Conservation (phyloP, 495 filamentous ascomycete species). For the Lepraria neglecta region DNA sequence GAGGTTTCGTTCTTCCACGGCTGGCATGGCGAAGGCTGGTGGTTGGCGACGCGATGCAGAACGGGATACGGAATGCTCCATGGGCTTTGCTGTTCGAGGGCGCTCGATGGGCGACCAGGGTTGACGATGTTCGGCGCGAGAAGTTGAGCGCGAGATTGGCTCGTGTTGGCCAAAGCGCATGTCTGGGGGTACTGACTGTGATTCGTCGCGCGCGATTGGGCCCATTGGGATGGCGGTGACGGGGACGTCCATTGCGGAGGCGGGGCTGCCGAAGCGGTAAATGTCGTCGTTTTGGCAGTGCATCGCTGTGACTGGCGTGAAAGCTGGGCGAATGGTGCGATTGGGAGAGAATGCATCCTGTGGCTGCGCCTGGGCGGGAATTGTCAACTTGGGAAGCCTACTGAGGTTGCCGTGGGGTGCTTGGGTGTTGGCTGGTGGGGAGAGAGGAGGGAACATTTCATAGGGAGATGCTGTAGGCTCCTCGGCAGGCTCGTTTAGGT, state of each 20-base stretch:
- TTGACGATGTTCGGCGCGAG: slow-evolving; percentile 29
- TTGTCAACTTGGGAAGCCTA: slow-evolving; percentile 52
- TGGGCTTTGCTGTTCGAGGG: slow-evolving; percentile 27
- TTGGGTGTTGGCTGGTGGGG: slow-evolving; percentile 41
- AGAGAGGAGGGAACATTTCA: slow-evolving; percentile 44
- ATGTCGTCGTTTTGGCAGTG: slow-evolving; percentile 35
- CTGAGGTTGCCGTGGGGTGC: slow-evolving; percentile 41
- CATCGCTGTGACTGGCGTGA: slow-evolving; percentile 26
- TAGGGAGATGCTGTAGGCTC: slow-evolving; percentile 39
- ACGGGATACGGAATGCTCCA: slow-evolving; percentile 12
- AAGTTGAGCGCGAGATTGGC: slow-evolving; percentile 23
- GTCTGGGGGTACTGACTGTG: slow-evolving; percentile 88
- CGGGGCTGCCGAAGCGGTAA: slow-evolving; percentile 72
- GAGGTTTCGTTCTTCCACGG: slow-evolving; percentile 34
- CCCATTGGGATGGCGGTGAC: slow-evolving; percentile 65
- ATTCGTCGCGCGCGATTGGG: slow-evolving; percentile 62
- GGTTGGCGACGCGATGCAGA: slow-evolving; percentile 25
- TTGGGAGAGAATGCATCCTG: slow-evolving; percentile 42
- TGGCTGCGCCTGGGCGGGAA: slow-evolving; percentile 41
- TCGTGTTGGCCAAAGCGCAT: slow-evolving; percentile 54
- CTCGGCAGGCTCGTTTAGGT: slow-evolving; percentile 42
- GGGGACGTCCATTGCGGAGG: slow-evolving; percentile 87
- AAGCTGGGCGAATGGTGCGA: slow-evolving; percentile 26
- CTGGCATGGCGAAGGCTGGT: slow-evolving; percentile 32
- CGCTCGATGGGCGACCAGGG: slow-evolving; percentile 23